Conservation (phyloP, 164 flowering plant species). For the Aristolochia fimbriata region DNA sequence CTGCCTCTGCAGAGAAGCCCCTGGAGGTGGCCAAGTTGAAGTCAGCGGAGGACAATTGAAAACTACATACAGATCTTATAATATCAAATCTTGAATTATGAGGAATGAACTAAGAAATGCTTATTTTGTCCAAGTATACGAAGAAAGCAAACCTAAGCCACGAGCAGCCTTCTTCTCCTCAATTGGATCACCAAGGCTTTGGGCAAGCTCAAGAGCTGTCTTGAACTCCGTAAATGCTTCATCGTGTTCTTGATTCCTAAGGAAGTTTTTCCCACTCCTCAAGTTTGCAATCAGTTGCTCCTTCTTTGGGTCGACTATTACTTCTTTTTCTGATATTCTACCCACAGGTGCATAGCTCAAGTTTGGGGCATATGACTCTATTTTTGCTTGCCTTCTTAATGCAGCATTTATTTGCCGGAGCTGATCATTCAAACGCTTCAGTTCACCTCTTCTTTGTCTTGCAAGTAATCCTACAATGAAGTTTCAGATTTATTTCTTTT, state of each 20-base stretch:
- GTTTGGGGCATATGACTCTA: slow-evolving; percentile 89
- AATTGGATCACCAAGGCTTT: slow-evolving; percentile 52
- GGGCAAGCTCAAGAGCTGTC: slow-evolving; percentile 77
- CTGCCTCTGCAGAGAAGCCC: slow-evolving; percentile 87
- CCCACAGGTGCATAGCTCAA: slow-evolving; percentile 91
- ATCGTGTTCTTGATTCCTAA: slow-evolving; percentile 74
- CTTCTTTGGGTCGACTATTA: slow-evolving; percentile 70
- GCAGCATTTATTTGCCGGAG: slow-evolving; percentile 92
- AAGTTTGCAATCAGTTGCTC: slow-evolving; percentile 55
- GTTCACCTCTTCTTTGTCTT: slow-evolving; percentile 76
- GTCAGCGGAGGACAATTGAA: background rate
- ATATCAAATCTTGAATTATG: no score
- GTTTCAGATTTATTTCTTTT: background rate
- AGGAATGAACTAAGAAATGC: background rate
- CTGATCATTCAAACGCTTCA: slow-evolving; percentile 71
- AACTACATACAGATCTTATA: background rate
- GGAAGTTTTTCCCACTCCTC: slow-evolving; percentile 68
- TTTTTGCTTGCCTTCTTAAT: slow-evolving; percentile 91
- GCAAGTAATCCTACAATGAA: slow-evolving; percentile 68
- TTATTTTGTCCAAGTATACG: background rate
- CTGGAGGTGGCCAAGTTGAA: slow-evolving; percentile 22
- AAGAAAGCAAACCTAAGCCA: slow-evolving; percentile 63
- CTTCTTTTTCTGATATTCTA: slow-evolving; percentile 57
- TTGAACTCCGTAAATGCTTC: slow-evolving; percentile 70
- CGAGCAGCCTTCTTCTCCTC: slow-evolving; percentile 97